Evolutionary conservation across 805 yeast genomes (phyloP), one percentile per base, ranked within the genome.

Genomic region (Candida nanaspora): DNA sequence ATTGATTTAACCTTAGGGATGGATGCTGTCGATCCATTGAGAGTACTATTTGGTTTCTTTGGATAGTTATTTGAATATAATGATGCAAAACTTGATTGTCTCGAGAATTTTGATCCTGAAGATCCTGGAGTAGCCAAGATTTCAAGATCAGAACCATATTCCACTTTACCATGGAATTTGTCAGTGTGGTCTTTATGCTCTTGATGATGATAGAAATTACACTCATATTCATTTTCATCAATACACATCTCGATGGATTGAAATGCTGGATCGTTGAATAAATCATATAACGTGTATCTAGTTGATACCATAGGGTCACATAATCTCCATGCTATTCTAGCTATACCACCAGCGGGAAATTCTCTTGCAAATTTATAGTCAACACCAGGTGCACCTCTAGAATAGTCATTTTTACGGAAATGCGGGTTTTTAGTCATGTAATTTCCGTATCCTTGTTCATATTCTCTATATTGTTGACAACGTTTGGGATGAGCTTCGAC

Each of bases 241-340:
- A 75, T 49, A 58, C 93, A 83, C 69, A 78, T 76, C 50, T 81
- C 87, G 41, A 82, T 65, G 10, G 61, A 49, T 32, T 62, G 64
- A 56, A 84, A 83, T 76, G 86, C 81, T 2, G 85, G 82, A 51
- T 85, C 93, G 10, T 64, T 53, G 45, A 80, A 76, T 25, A 85
- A 62, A 28, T 71, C 72, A 8, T 69, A 69, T 50, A 85, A 51
- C n/a, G 74, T 66, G 55, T 80, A 82, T 45, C 94, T 68, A 13
- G 77, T 66, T 1, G 53, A 53, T 1, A 73, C 65, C 16, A 75
- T 65, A 6, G 87, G 86, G 56, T 84, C 89, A 49, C 82, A 74
- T 40, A 85, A 63, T 55, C 86, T 75, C 89, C 91, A 84, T 1
- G 88, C 88, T 5, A 81, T 78, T 51, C 93, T 69, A 1, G 88